Base-by-base conservation (phyloP, 2,329 filamentous ascomycete species). In the Alternaria arborescens region DNA sequence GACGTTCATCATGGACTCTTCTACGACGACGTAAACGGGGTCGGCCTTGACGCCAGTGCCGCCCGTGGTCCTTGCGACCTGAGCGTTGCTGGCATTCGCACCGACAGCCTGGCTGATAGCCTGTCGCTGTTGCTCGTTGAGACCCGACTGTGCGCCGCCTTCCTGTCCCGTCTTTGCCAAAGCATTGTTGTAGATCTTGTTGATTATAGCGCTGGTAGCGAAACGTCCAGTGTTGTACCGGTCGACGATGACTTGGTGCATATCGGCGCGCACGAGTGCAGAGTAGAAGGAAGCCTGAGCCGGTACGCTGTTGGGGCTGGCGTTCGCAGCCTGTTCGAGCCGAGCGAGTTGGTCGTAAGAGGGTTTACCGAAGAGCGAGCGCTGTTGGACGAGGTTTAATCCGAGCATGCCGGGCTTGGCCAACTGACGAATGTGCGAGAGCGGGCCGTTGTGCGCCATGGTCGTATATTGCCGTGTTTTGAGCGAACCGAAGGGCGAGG, bases 251-350 rank as follows among this genome's bases (percentile, higher is more conserved):
- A 99, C 97, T 52, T 93, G 90, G 18, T 94, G 92, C 91, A 97
- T 94, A 73, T 96, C 95, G 52, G 94, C 93, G 75, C 91, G 91
- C 56, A 97, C 85, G 14, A 99, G 87, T 46, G 94, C 90, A 76
- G 94, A 91, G 77, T 99, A 99, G 78, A 99, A 97, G 16, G 92
- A 90, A 77, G 94, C 95, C 78, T 99, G 95, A 20, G 93, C 89
- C 43, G 91, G 91, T 28, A 93, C 90, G 78, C 93, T 98, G 61
- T 84, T 87, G 1, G 95, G 93, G 72, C 97, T 97, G 79, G 93
- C 91, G 80, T 98, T 99, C 38, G 95, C 96, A 24, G 91, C 91
- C 77, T 94, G 91, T 81, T 99, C 95, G 69, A 94, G 86, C 68
- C 92, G 91, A 34, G 93, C 93, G 34, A 99, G 87, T 58, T 94